Evolutionary conservation across 108 stramenopile genomes (phyloP), one percentile per base, ranked within the genome.

Genomic region (Fragilariopsis cylindrus): DNA sequence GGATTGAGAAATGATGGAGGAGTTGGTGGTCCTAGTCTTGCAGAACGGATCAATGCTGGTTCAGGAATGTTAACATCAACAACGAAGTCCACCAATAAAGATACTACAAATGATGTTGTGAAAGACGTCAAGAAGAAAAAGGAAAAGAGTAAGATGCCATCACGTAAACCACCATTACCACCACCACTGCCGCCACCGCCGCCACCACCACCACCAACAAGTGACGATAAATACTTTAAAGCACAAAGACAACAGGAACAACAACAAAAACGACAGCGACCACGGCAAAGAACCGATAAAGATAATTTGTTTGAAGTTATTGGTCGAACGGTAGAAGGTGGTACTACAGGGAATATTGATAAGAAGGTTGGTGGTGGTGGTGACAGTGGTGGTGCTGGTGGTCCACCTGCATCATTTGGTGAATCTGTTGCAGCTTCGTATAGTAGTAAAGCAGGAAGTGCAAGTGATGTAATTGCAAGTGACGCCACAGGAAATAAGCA

Each of bases 1-100:
- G 84, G 83, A 60, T 52, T 87, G 71, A 56, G 86, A 39, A 66
- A 60, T 2, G 86, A 87, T 63, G 84, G 84, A 47, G 79, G 84
- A 16, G 87, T 87, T 5, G 83, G 83, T 48, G 86, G 86, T 44
- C 71, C 66, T 5, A 70, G 63, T 48, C 53, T 87, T 48, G 84
- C 84, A 2, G 79, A 84, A 58, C 80, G 87, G n/a, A 71, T 87
- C 45, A 66, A 57, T 13, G 30, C 74, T 58, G 88, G 88, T 11
- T 60, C 60, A 40, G 60, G 48, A 12, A 54, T 69, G n/a, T 74
- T 56, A 30, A 2, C 30, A 30, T 30, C 30, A 30, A 30, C 30
- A 30, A 30, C 30, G 30, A 30, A 30, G 30, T 30, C 30, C 30
- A 30, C 1, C 30, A 30, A 30, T 30, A 30, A 30, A 30, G 30